Percentiles rank a stretch among this genome's conserved stretches.
These are phyloP conservation scores for Cordyceps javanica DNA, from an alignment of 2,329 filamentous ascomycete species.

Conservation along the genomic window DNA sequence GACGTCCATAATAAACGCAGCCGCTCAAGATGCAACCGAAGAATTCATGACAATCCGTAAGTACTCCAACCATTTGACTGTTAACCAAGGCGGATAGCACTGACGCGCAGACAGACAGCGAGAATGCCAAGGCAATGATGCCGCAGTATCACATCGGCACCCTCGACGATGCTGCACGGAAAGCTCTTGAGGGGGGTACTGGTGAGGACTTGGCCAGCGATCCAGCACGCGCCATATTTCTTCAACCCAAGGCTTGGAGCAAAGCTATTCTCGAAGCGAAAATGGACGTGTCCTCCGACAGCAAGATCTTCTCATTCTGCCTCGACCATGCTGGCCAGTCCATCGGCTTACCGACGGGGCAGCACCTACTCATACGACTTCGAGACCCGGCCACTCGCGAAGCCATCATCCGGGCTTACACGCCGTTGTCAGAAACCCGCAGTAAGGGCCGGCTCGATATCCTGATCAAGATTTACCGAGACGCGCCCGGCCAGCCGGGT, in stretches of 20 bases:
- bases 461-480: constrained; percentile 76
- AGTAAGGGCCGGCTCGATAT: constrained; percentile 63
- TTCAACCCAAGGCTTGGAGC: constrained; percentile 67
- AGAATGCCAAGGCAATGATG: constrained; percentile 92
- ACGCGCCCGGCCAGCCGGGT: constrained; percentile 49
- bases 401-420: constrained; percentile 79
- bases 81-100: not conserved
- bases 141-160: constrained; percentile 75
- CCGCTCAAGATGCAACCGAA: constrained; percentile 76
- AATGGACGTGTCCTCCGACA: constrained; percentile 66
- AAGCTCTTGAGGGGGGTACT: constrained; percentile 43
- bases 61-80: constrained; percentile 26
- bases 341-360: constrained; percentile 74
- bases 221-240: constrained; percentile 54
- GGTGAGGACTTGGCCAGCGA: constrained; percentile 27
- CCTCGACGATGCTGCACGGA: constrained; percentile 53
- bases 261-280: constrained; percentile 65
- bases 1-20: constrained; percentile 73
- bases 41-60: constrained; percentile 89
- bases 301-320: constrained; percentile 73
- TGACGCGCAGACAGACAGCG: constrained; percentile 56
- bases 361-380: constrained; percentile 81
- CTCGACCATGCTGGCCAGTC: constrained; percentile 65
- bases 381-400: constrained; percentile 65
- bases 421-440: constrained; percentile 63